Conservation (phyloP, 306 rosid species). For the Adenanthera pavonina region DNA sequence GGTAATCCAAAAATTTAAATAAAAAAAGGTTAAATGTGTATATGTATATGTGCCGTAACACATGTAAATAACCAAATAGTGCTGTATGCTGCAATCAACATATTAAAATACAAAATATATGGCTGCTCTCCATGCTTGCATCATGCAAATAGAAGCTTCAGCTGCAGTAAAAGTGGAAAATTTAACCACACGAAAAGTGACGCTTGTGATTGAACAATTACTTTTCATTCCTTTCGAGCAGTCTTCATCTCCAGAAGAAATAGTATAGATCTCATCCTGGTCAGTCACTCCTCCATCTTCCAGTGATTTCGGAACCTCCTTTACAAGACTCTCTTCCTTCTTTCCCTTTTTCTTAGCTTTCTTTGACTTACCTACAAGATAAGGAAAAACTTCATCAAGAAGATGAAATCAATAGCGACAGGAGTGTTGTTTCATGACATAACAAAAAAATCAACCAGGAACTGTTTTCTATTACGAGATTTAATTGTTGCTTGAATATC, state of each 20-base stretch:
- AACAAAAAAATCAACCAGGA: slow-evolving; percentile 5
- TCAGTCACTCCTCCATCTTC: slow-evolving; percentile 40
- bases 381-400: not conserved
- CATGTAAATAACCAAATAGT: slow-evolving; percentile 1
- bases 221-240: slow-evolving; percentile 62
- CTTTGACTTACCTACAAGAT: slow-evolving; percentile 63
- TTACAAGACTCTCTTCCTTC: slow-evolving; percentile 28
- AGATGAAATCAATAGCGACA: slow-evolving; percentile 20
- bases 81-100: not conserved
- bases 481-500: slow-evolving; percentile 24
- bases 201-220: slow-evolving; percentile 33
- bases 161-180: not conserved
- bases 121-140: not conserved
- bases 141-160: slow-evolving; percentile 15
- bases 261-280: slow-evolving; percentile 44
- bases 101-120: slow-evolving; percentile 6
- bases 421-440: slow-evolving; percentile 5
- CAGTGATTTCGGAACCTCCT: slow-evolving; percentile 39
- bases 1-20: not conserved
- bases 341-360: slow-evolving; percentile 57
- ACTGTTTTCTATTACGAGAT: slow-evolving; percentile 21
- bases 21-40: not conserved
- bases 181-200: slow-evolving; percentile 24
- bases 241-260: slow-evolving; percentile 55
- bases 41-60: not conserved